Evolutionary conservation across 148 eudicot genomes (phyloP).

Genomic region (Arctostaphylos glauca): DNA sequence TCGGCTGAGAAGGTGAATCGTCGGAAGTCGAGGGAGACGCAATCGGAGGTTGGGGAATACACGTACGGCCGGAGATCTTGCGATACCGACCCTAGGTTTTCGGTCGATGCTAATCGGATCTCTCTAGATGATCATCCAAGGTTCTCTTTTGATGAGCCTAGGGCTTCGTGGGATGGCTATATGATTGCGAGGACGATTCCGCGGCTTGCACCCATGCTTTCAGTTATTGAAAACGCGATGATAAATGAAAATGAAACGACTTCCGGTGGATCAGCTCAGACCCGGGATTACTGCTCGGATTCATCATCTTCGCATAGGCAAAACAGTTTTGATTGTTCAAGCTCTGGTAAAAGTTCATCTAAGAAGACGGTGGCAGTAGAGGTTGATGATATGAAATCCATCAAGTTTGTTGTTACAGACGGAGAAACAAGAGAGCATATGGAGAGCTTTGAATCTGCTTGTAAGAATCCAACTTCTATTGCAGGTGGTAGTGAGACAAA

Average conservation of each 20-base stretch:
- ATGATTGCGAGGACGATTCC: slow-evolving; percentile 57
- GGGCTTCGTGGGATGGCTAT: slow-evolving; percentile 96
- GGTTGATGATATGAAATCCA: slow-evolving; percentile 36
- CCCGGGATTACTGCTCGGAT: slow-evolving; percentile 41
- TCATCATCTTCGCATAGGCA: slow-evolving; percentile 40
- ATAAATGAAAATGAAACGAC: slow-evolving; percentile 51
- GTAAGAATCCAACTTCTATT: slow-evolving; percentile 34
- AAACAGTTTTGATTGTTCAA: slow-evolving; percentile 60
- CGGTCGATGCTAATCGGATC: slow-evolving; percentile 53
- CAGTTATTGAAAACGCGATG: slow-evolving; percentile 72
- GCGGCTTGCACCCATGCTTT: slow-evolving; percentile 55
- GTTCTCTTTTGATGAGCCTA: slow-evolving; percentile 58
- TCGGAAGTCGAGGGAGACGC: slow-evolving; percentile 40
- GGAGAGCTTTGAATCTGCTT: slow-evolving; percentile 40
- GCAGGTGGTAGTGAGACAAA: slow-evolving; percentile 29
- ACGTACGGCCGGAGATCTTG: slow-evolving; percentile 55
- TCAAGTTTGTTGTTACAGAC: slow-evolving; percentile 60
- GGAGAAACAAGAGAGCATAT: slow-evolving; percentile 52
- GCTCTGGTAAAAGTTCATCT: slow-evolving; percentile 43
- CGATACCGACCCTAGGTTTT: slow-evolving; percentile 61
- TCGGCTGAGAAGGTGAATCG: slow-evolving; percentile 28
- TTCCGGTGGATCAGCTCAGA: slow-evolving; percentile 36
- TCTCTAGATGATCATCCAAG: slow-evolving; percentile 35
- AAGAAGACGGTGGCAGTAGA: slow-evolving; percentile 46
- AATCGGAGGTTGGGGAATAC: slow-evolving; percentile 47